These are phyloP conservation scores for Leptoxyphium fumago DNA, from an alignment of 2,329 filamentous ascomycete species.

Conservation along the genomic window DNA sequence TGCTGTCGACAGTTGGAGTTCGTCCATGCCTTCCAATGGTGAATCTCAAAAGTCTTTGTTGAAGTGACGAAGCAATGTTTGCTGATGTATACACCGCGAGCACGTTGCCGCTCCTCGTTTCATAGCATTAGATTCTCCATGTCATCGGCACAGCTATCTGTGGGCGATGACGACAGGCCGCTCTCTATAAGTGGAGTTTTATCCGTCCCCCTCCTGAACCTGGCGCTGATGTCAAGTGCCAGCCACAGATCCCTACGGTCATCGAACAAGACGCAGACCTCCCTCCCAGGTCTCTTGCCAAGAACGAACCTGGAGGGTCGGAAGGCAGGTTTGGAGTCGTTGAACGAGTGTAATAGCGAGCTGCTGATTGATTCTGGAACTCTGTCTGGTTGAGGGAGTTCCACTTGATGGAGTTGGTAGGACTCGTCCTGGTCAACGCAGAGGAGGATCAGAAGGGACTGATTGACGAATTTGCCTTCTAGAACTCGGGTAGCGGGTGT, in stretches of 20 bases:
- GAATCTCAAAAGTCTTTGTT: too few relatives aligned
- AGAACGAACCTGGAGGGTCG: slow-evolving; percentile 36
- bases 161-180: too few relatives aligned
- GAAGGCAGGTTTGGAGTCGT: slow-evolving; percentile 25
- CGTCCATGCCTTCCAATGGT: too few relatives aligned
- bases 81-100: too few relatives aligned
- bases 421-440: slow-evolving; percentile 28
- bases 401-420: background rate
- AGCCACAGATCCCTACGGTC: slow-evolving; percentile 10
- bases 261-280: slow-evolving; percentile 41
- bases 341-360: background rate
- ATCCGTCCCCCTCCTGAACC: background rate
- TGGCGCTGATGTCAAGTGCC: background rate
- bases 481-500: slow-evolving; percentile 41
- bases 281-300: slow-evolving; percentile 39
- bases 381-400: background rate
- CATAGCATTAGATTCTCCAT: too few relatives aligned
- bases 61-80: too few relatives aligned
- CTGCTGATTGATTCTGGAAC: background rate
- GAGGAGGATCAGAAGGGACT: slow-evolving; percentile 18
- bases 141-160: too few relatives aligned
- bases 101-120: too few relatives aligned
- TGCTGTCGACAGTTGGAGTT: too few relatives aligned
- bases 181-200: too few relatives aligned
- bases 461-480: slow-evolving; percentile 42